phyloP scores from a whole-genome alignment of 805 yeast species.

The Candida ortonii region DNA sequence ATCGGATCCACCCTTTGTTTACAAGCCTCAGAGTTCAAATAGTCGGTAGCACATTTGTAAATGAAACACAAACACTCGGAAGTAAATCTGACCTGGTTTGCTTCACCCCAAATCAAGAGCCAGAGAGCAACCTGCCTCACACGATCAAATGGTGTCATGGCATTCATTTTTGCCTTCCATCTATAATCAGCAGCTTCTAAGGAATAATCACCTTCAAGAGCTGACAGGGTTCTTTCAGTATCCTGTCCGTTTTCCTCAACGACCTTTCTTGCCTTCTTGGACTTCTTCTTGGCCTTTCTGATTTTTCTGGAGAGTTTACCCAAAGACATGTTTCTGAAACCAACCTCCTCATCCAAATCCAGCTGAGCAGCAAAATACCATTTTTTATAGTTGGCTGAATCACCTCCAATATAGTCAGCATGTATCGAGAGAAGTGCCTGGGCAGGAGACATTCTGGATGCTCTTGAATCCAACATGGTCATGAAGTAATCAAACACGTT shows the following conservation, averaged over 20 bases:
- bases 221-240: constrained; percentile 55
- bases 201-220: constrained; percentile 80
- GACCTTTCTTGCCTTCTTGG: constrained; percentile 71
- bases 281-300: constrained; percentile 75
- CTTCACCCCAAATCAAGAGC: constrained; percentile 84
- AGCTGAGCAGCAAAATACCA: constrained; percentile 90
- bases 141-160: constrained; percentile 69
- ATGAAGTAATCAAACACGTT: constrained; percentile 85
- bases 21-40: constrained; percentile 83
- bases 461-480: constrained; percentile 78
- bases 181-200: constrained; percentile 78
- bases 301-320: constrained; percentile 78
- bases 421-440: constrained; percentile 80
- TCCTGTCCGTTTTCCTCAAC: constrained; percentile 63
- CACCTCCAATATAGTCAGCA: constrained; percentile 88
- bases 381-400: constrained; percentile 77
- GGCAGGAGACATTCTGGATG: constrained; percentile 87
- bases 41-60: constrained; percentile 92
- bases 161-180: constrained; percentile 82
- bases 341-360: constrained; percentile 80
- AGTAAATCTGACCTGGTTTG: constrained; percentile 91
- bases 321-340: constrained; percentile 75
- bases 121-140: constrained; percentile 77
- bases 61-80: constrained; percentile 88
- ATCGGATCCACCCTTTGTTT: constrained; percentile 82